phyloP scores from a whole-genome alignment of 208 protist genomes.

The Trypanosoma grayi region DNA sequence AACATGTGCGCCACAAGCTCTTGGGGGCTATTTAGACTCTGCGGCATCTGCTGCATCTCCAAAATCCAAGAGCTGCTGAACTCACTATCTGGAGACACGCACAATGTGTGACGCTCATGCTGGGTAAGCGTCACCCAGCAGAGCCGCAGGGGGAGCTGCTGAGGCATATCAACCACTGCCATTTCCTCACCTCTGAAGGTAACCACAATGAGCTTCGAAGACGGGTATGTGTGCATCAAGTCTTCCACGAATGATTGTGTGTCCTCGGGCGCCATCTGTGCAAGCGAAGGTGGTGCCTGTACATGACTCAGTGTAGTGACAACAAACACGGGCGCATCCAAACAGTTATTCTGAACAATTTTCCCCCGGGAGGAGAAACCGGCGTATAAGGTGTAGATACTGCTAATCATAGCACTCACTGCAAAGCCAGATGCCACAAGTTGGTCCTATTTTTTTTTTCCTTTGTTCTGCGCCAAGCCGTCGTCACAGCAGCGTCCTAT shows the following conservation, averaged over 20 bases:
- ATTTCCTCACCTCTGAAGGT: background rate
- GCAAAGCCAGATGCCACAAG: too few relatives aligned
- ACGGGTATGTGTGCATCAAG: constrained; percentile 15
- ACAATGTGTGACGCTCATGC: constrained; percentile 1
- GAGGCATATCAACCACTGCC: background rate
- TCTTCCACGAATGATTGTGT: background rate
- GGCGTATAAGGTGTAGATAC: constrained; percentile 10
- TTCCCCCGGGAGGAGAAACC: background rate
- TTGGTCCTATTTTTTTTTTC: background rate
- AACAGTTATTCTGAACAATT: too few relatives aligned
- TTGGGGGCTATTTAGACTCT: constrained; percentile 9
- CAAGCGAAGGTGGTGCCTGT: background rate
- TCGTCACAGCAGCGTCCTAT: too few relatives aligned
- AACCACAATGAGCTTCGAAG: constrained; percentile 7
- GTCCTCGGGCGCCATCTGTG: background rate
- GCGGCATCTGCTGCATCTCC: constrained; percentile 8
- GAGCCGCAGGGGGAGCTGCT: constrained; percentile 3
- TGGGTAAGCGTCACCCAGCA: constrained; percentile 3
- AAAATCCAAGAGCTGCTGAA: constrained; percentile 4
- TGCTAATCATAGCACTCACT: background rate
- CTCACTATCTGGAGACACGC: background rate
- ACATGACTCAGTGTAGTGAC: constrained; percentile 1
- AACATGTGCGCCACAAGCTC: constrained; percentile 12
- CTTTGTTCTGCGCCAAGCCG: background rate
- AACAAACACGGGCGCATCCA: constrained; percentile 2